Conservation (phyloP, 1,139 yeast genomes). For the Chernovozyma aurita region DNA sequence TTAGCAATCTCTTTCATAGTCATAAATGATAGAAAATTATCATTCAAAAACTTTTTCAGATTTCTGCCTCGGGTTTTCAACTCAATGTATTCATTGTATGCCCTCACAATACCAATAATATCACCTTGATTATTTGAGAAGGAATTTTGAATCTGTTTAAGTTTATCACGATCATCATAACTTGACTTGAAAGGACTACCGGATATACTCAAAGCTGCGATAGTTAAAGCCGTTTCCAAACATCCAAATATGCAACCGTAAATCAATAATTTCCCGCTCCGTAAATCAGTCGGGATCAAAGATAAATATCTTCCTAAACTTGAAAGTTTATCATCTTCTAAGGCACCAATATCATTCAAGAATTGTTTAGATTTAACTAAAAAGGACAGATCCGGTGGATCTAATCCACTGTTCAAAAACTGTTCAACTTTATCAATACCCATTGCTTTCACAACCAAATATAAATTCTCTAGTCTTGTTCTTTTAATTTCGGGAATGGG, state of each 20-base stretch:
- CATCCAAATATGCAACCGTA: constrained; percentile 82
- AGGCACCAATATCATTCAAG: constrained; percentile 70
- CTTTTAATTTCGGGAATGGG: constrained; percentile 89
- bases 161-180: constrained; percentile 59
- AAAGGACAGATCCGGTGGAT: constrained; percentile 66
- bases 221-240: constrained; percentile 65
- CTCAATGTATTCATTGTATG: constrained; percentile 50
- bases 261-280: constrained; percentile 76
- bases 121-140: constrained; percentile 55
- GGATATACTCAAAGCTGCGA: constrained; percentile 71
- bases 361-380: constrained; percentile 58
- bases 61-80: constrained; percentile 15
- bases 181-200: constrained; percentile 70
- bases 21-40: constrained; percentile 57
- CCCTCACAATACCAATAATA: constrained; percentile 57
- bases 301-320: constrained; percentile 81
- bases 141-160: constrained; percentile 46
- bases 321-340: constrained; percentile 54
- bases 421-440: constrained; percentile 67
- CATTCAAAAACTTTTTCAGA: constrained; percentile 49
- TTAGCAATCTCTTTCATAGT: constrained; percentile 70
- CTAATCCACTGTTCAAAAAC: constrained; percentile 73
- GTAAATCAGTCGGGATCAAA: constrained; percentile 78
- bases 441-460: constrained; percentile 83
- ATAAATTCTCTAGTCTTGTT: constrained; percentile 76